Base-by-base conservation (phyloP, 495 filamentous ascomycete species). In the Penicillium paradoxum region DNA sequence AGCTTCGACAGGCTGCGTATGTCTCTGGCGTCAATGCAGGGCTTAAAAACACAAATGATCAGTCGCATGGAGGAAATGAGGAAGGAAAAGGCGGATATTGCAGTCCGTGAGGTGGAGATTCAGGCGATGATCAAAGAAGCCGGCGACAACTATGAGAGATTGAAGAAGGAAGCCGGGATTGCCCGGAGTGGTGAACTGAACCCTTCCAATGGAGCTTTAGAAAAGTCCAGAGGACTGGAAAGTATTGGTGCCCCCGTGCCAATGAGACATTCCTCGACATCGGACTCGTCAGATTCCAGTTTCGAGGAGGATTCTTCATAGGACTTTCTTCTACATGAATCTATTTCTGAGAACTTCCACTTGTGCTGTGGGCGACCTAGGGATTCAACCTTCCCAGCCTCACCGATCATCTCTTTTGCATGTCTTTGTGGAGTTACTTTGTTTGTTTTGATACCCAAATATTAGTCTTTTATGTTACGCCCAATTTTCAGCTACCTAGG, bases 121-220 rank as follows among this genome's bases (percentile, higher is more conserved):
- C 91, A 96, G 70, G 77, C 76, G 25, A 71, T 91, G 51, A 75
- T 97, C 47, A 86, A 86, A 63, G 87, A 95, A 64, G 87, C 90
- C 0, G 89, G 88, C 0, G 88, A 88, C 45, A 82, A 85, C 51
- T 95, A 90, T 67, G 82, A 86, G 66, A 79, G 73, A 55, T 63
- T 83, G 43, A 79, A 76, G 49, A 59, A 63, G 17, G 82, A 85
- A 62, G 77, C 74, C 32, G 83, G 76, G 1, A 62, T 75, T 49
- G 65, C 59, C 7, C 59, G 63, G 0, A 62, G 58, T 4, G 53
- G 60, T 1, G 57, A 66, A n/a, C 63, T 56, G 14, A 55, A 66
- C 44, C 39, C 63, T n/a, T 52, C 66, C 19, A 62, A 49, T 36
- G 64, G 62, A 17, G 65, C 66, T n/a, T 41, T 72, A 38, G 63